A percentile compares a stretch with the other conserved stretches of the same genome.
phyloP scores from a whole-genome alignment of 2,329 filamentous ascomycete genomes.

The Hypoxylon sp. region DNA sequence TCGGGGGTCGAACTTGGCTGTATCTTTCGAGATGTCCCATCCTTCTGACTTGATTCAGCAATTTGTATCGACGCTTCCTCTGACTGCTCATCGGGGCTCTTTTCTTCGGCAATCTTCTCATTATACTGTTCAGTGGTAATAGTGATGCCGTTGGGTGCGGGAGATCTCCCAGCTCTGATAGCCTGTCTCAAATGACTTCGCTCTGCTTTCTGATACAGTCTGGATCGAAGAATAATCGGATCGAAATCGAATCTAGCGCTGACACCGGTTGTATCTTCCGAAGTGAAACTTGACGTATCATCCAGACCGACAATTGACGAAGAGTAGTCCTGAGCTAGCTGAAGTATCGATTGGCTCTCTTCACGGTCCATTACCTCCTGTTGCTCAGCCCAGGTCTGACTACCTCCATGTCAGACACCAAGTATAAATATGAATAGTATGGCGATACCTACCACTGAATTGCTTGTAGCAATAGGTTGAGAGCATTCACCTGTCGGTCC shows the following conservation, averaged over 20 bases:
- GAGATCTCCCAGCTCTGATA: no score
- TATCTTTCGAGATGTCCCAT: no score
- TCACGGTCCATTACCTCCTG: slow-evolving; percentile 9
- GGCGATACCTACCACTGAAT: slow-evolving; percentile 36
- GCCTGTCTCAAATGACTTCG: slow-evolving; percentile 1
- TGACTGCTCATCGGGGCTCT: no score
- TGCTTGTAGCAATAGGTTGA: slow-evolving; percentile 38
- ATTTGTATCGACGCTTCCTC: no score
- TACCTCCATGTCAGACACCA: neutral
- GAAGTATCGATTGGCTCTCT: slow-evolving; percentile 31
- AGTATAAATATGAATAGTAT: no score
- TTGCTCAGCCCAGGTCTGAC: slow-evolving; percentile 29
- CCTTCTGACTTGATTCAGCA: no score
- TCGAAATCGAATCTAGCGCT: slow-evolving; percentile 36
- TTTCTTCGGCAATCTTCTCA: no score
- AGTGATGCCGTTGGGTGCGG: no score
- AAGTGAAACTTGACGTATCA: slow-evolving; percentile 28
- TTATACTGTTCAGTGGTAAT: no score
- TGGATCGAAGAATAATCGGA: slow-evolving; percentile 16
- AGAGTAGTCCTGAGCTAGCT: slow-evolving; percentile 30
- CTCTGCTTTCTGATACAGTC: slow-evolving; percentile 29
- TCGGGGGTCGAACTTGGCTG: no score
- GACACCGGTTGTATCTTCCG: slow-evolving; percentile 26
- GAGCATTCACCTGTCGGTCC: slow-evolving; percentile 38
- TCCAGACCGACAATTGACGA: slow-evolving; percentile 35